Base-by-base conservation (phyloP, 495 filamentous ascomycete species). In the Parathielavia hyrcaniae region DNA sequence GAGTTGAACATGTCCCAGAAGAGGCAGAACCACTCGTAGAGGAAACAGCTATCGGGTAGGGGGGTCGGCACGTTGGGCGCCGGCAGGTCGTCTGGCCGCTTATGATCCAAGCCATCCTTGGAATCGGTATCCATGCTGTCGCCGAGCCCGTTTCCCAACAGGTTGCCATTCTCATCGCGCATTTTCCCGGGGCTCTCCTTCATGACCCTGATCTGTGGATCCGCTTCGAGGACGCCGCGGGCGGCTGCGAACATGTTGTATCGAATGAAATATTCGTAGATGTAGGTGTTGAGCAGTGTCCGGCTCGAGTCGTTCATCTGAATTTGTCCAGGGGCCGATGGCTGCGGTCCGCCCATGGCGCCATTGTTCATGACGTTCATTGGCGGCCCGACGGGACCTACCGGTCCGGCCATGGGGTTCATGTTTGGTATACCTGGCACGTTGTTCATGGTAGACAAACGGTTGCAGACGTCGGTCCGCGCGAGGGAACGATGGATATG, bases 1-100 rank as follows among this genome's bases (percentile, higher is more conserved):
- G 89, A 88, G 65, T 80, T 81, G 65, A 86, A 95, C 66, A 97
- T 89, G 61, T 97, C 93, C 91, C 89, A 97, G 71, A 98, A 98
- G 36, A 96, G 77, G 67, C 83, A 88, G 73, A 95, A 98, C 93
- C 93, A 98, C 59, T 97, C 92, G 48, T 87, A 82, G 13, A 98
- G 77, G 64, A 97, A 96, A 26, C 86, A 88, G 16, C 83, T 86
- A 17, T 89, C 83, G 11, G 79, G 74, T 13, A 88, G 81, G n/a
- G 78, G 75, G 30, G 71, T 79, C 13, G 84, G 81, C 4, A 91
- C 73, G 48, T 81, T 83, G 11, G 91, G 86, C 0, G 79, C 78
- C 10, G 92, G 92, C 10, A 97, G 78, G 66, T 95, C 92, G 52
- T 86, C 81, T 0, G 88, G 88, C 30, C 76, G 71, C 64, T 91